Percentiles rank a stretch among this genome's conserved stretches.
These are phyloP conservation scores for Candida maris DNA, from an alignment of 805 yeast species.

Conservation along the genomic window DNA sequence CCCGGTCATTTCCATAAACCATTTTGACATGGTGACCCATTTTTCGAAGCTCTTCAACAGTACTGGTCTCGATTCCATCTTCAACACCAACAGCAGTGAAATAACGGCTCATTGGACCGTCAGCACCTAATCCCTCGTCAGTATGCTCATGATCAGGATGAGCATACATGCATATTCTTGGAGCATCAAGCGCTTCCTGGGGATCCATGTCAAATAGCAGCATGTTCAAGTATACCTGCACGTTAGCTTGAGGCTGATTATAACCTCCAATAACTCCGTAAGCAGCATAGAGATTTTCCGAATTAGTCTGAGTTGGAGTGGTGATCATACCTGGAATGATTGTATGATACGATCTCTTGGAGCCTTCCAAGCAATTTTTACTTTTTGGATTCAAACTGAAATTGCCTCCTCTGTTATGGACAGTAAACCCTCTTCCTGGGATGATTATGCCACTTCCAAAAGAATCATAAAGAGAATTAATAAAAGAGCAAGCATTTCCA, in stretches of 20 bases:
- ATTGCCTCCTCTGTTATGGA: slow-evolving; percentile 77
- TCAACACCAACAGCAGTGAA: slow-evolving; percentile 61
- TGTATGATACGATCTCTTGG: slow-evolving; percentile 77
- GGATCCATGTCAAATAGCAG: slow-evolving; percentile 59
- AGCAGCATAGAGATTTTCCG: slow-evolving; percentile 55
- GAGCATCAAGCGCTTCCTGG: slow-evolving; percentile 72
- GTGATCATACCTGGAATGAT: slow-evolving; percentile 83
- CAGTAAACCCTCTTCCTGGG: slow-evolving; percentile 58
- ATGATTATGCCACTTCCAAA: slow-evolving; percentile 74
- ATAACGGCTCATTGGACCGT: slow-evolving; percentile 60
- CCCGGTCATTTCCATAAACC: slow-evolving; percentile 40
- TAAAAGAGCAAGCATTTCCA: slow-evolving; percentile 81
- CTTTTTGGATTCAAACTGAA: slow-evolving; percentile 58
- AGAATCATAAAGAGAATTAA: slow-evolving; percentile 64
- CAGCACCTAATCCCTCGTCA: slow-evolving; percentile 56
- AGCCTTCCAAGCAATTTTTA: slow-evolving; percentile 60
- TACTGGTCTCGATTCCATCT: slow-evolving; percentile 52
- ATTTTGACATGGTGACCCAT: slow-evolving; percentile 58
- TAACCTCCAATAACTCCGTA: slow-evolving; percentile 71
- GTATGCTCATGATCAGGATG: slow-evolving; percentile 38
- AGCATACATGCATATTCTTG: slow-evolving; percentile 64
- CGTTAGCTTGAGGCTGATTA: slow-evolving; percentile 84
- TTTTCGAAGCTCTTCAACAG: slow-evolving; percentile 40
- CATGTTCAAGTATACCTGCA: slow-evolving; percentile 70
- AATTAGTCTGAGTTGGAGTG: slow-evolving; percentile 20